Evolutionary conservation across 768 basidiomycete species (phyloP), one percentile per base, ranked within the genome.

Genomic region (Boletus pseudo-olivaceus): DNA sequence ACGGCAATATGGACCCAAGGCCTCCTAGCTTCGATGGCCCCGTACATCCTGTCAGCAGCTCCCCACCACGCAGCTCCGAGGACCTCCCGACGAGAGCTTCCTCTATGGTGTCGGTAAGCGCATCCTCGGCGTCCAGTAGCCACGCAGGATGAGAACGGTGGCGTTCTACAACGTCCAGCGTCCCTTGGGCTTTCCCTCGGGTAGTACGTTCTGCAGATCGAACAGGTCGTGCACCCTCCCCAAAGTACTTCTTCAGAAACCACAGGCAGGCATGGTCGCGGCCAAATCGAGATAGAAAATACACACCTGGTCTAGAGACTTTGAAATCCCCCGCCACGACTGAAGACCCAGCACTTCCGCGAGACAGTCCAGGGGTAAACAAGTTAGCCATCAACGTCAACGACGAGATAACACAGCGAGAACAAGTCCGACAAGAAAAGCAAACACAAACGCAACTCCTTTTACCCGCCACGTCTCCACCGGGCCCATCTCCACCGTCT

Each of bases 301-400:
- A 83, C 57, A 83, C 57, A 76, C 79, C 1, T 90, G 85, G 82
- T 91, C 90, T 73, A 88, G 78, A 60, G 82, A 81, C 59, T 87
- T 88, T 61, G 66, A 70, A n/a, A 77, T 90, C 26, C 43, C 17
- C 26, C 61, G 59, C 0, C 45, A 65, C 27, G 49, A 53, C 19
- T 63, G 42, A 26, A n/a, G 17, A 15, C 17, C 12, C 19, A 32
- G 44, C 19, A 6, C 19, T 8, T 20, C 19, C 14, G 14, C 7
- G 19, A 47, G 19, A 32, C 9, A 5, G 7, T 23, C 17, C 6
- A 29, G 26, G 10, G 11, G 23, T n/a, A n/a, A 27, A 10, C 38
- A n/a, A 11, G 26, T 15, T 35, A 34, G 19, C 19, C 12, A 38
- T 57, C 34, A 60, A 12, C 49, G 43, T 57, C 34, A 60, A 12